phyloP scores from a whole-genome alignment of 805 yeast genomes.

The Kluyveromyces aestuarii region DNA sequence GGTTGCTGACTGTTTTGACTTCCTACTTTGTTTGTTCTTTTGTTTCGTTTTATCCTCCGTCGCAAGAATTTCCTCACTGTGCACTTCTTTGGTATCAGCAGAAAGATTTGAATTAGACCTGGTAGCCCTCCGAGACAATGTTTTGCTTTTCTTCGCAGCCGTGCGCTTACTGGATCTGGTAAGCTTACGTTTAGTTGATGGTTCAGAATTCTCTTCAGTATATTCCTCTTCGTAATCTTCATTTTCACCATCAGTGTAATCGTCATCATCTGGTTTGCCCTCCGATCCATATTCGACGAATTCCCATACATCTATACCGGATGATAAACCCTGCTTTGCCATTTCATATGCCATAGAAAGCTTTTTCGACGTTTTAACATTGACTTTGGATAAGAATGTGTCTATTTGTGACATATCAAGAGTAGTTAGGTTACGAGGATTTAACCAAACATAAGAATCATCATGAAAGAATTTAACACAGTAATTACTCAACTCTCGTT shows the following conservation, averaged over 20 bases:
- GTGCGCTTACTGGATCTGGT: conserved; percentile 20
- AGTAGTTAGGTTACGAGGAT: conserved; percentile 16
- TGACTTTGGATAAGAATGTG: conserved; percentile 13
- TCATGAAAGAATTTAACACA: conserved; percentile 29
- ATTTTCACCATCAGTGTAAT: conserved; percentile 23
- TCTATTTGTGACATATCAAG: conserved; percentile 16
- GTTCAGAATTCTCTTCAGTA: conserved; percentile 6
- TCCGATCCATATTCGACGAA: conserved; percentile 28
- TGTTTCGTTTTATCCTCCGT: conserved; percentile 8
- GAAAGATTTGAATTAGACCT: conserved; percentile 10
- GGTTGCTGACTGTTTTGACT: conserved; percentile 10
- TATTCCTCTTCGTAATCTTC: conserved; percentile 25
- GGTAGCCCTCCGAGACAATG: conserved; percentile 16
- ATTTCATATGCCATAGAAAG: conserved; percentile 38
- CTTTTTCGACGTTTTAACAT: conserved; percentile 45
- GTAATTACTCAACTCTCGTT: conserved; percentile 11
- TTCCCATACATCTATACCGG: conserved; percentile 25
- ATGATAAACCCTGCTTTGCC: conserved; percentile 35
- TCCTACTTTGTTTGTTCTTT: conserved; percentile 17
- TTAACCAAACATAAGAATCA: conserved; percentile 28
- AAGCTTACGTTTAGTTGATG: conserved; percentile 27
- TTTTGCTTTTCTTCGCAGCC: conserved; percentile 15
- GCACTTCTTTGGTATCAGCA: conserved; percentile 11
- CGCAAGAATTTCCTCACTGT: conserved; percentile 2
- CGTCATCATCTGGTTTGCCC: conserved; percentile 25